Conservation (phyloP, 2,329 filamentous ascomycete genomes). For the Colletotrichum coccodes region DNA sequence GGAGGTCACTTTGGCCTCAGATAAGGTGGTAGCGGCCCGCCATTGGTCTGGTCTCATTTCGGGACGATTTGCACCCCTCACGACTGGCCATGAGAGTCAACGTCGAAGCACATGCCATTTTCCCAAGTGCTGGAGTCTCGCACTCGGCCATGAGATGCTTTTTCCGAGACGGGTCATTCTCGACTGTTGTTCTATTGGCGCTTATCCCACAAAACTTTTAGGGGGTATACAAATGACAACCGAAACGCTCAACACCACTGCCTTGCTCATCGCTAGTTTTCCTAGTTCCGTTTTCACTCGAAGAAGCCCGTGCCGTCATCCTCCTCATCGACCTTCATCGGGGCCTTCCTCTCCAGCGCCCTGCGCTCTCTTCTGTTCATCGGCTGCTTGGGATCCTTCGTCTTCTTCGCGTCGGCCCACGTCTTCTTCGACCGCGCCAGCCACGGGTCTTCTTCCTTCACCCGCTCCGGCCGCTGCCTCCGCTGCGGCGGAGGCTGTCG, state of each 20-base stretch:
- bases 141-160: not conserved
- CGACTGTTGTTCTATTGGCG: slow-evolving; percentile 8
- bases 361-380: slow-evolving; percentile 30
- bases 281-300: slow-evolving; percentile 46
- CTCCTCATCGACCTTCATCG: slow-evolving; percentile 50
- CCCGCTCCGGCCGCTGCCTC: slow-evolving; percentile 31
- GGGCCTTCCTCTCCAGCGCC: slow-evolving; percentile 42
- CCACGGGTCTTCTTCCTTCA: slow-evolving; percentile 51
- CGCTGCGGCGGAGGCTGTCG: slow-evolving; percentile 26
- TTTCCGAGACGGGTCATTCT: not conserved
- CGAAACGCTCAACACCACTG: slow-evolving; percentile 25
- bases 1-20: not conserved
- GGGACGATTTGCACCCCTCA: not conserved
- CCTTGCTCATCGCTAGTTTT: not conserved
- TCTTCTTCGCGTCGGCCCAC: slow-evolving; percentile 19
- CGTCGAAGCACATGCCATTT: not conserved
- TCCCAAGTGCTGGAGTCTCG: not conserved
- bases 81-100: not conserved
- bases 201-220: slow-evolving; percentile 18
- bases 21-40: not conserved
- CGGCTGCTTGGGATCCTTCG: slow-evolving; percentile 35
- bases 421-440: slow-evolving; percentile 16
- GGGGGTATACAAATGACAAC: slow-evolving; percentile 25
- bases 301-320: slow-evolving; percentile 70
- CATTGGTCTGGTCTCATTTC: not conserved